Evolutionary conservation across 768 basidiomycete species (phyloP).

Genomic region (Leucosporidium scottii): DNA sequence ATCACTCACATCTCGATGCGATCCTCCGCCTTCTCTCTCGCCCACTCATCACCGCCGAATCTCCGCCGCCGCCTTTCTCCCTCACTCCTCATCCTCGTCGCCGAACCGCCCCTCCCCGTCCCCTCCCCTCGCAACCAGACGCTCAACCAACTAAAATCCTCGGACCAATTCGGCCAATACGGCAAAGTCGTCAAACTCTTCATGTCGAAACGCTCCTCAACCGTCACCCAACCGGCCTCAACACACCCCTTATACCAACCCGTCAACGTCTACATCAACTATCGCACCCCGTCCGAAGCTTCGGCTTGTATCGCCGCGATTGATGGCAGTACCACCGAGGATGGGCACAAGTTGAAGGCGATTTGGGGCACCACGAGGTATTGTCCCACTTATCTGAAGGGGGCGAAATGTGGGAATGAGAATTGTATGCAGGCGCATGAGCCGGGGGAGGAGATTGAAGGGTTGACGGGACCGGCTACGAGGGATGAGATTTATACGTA

Average conservation of each 20-base stretch:
- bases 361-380: conserved; percentile 97
- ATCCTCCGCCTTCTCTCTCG: too few relatives aligned
- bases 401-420: conserved; percentile 72
- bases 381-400: conserved; percentile 89
- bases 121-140: conserved; percentile 49
- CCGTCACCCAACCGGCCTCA: conserved; percentile 13
- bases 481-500: conserved; percentile 91
- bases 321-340: conserved; percentile 84
- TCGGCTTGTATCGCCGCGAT: conserved; percentile 85
- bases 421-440: conserved; percentile 93
- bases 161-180: conserved; percentile 97
- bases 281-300: conserved; percentile 87
- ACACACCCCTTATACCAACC: conserved; percentile 30
- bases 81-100: too few relatives aligned
- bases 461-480: conserved; percentile 52
- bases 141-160: conserved; percentile 82
- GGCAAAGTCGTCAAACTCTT: conserved; percentile 95
- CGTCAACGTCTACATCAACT: conserved; percentile 94
- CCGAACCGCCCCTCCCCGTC: too few relatives aligned
- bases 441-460: conserved; percentile 95
- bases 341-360: conserved; percentile 81
- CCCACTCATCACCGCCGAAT: too few relatives aligned
- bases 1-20: too few relatives aligned
- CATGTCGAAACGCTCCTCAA: conserved; percentile 64
- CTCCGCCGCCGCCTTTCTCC: too few relatives aligned